Evolutionary conservation across 148 eudicot genomes (phyloP).

Genomic region (Persicaria tinctoria): DNA sequence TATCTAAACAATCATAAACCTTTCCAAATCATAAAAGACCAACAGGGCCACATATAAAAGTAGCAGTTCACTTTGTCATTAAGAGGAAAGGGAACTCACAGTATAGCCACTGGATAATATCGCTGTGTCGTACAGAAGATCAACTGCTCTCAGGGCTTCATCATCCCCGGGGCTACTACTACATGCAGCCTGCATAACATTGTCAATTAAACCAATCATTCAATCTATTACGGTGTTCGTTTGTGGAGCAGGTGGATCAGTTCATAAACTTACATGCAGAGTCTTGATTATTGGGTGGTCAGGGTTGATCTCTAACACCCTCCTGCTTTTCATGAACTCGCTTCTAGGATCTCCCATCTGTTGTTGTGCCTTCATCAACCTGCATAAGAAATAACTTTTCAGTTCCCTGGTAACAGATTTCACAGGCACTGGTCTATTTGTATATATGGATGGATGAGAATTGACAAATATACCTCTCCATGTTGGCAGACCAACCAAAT

Average conservation of each 20-base stretch:
- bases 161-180: conserved; percentile 56
- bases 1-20: too few species aligned
- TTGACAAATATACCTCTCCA: conserved; percentile 67
- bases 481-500: conserved; percentile 97
- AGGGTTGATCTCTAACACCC: conserved; percentile 89
- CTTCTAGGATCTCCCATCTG: conserved; percentile 50
- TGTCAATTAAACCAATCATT: not conserved
- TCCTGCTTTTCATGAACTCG: conserved; percentile 83
- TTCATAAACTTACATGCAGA: conserved; percentile 51
- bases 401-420: not conserved
- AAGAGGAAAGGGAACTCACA: conserved; percentile 39
- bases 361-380: conserved; percentile 84
- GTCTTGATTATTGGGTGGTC: conserved; percentile 71
- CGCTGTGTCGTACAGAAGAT: conserved; percentile 86
- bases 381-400: conserved; percentile 23
- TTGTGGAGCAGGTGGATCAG: not conserved
- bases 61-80: not conserved
- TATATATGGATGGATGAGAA: not conserved
- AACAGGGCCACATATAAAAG: too few species aligned
- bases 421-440: not conserved
- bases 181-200: conserved; percentile 51
- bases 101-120: conserved; percentile 86
- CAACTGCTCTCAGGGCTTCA: conserved; percentile 81
- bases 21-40: too few species aligned
- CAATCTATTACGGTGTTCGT: not conserved